Evolutionary conservation across 352 stramenopile genomes (phyloP).

Genomic region (Globisporangium lucens): DNA sequence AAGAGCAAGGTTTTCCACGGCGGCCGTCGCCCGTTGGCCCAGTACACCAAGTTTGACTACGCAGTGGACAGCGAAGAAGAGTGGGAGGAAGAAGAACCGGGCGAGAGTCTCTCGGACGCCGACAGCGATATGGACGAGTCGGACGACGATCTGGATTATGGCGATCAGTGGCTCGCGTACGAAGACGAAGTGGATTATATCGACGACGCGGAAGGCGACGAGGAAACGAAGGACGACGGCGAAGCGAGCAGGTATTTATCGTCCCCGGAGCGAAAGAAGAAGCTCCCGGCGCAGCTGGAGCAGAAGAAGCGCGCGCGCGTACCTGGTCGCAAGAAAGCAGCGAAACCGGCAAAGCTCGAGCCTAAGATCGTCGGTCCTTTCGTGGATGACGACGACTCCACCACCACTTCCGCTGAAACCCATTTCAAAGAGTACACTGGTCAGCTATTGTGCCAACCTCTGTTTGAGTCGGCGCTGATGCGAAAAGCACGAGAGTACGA

Average conservation of each 20-base stretch:
- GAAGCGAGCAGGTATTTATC: slow-evolving; percentile 20
- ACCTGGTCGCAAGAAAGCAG: slow-evolving; percentile 44
- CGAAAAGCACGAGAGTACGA: slow-evolving; percentile 43
- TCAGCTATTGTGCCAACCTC: slow-evolving; percentile 31
- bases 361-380: slow-evolving; percentile 59
- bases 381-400: slow-evolving; percentile 20
- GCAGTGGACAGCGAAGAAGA: slow-evolving; percentile 83
- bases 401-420: not conserved
- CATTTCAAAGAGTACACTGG: slow-evolving; percentile 24
- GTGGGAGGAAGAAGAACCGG: slow-evolving; percentile 87
- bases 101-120: slow-evolving; percentile 74
- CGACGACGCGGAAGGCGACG: slow-evolving; percentile 33
- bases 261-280: slow-evolving; percentile 40
- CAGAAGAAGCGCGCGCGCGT: slow-evolving; percentile 36
- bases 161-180: slow-evolving; percentile 82
- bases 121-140: slow-evolving; percentile 74
- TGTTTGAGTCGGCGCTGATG: slow-evolving; percentile 50
- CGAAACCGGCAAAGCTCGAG: slow-evolving; percentile 67
- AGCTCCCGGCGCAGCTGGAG: slow-evolving; percentile 48
- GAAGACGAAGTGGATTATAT: slow-evolving; percentile 88
- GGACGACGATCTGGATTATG: slow-evolving; percentile 80
- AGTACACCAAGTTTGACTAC: slow-evolving; percentile 72
- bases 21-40: slow-evolving; percentile 59
- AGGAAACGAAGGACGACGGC: slow-evolving; percentile 15
- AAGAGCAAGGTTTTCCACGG: slow-evolving; percentile 51